Evolutionary conservation across 495 filamentous ascomycete genomes (phyloP), one percentile per base, ranked within the genome.

Genomic region (Trypethelium eluteriae): DNA sequence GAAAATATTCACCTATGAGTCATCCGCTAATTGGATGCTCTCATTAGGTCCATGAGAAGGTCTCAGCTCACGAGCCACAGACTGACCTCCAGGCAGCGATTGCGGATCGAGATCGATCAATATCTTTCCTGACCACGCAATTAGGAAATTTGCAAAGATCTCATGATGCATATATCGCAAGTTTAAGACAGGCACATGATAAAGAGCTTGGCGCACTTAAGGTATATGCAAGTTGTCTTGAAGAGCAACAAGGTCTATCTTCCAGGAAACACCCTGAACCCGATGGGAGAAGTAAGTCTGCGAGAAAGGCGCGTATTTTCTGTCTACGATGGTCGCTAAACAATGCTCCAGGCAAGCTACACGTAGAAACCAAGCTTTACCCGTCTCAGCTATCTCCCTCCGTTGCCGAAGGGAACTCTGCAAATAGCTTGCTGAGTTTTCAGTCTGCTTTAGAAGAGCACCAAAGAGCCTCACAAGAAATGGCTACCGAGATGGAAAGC

Each of bases 141-240:
- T 68, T 77, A 57, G 53, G 57, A 14, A 62, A 41, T 53, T 63
- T 77, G 39, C 70, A 71, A 11, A 64, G 63, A 38, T 70, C 73
- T 39, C 76, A 77, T 47, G 74, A 76, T 57, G 69, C 69, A n/a
- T 71, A 77, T 59, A 64, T 77, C 39, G 41, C 61, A 18, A 74
- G 68, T 50, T 67, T 77, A 39, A 65, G 46, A 5, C 67, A 71
- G 7, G 66, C 76, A 25, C 76, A 77, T 59, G 59, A 63, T 12
- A 71, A 68, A 34, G 76, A 77, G 67, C 39, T 77, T 36, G 70
- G 70, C 38, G 69, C 68, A 2, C 64, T 74, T 3, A 70, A 64
- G 39, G 69, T 69, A 11, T 76, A 77, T 47, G 70, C 70, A 2
- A 56, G 66, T 16, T 68, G 72, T 12, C 64, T 77, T 35, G 74